Conservation (phyloP, 2,329 filamentous ascomycete genomes). For the Metarhizium anisopliae region DNA sequence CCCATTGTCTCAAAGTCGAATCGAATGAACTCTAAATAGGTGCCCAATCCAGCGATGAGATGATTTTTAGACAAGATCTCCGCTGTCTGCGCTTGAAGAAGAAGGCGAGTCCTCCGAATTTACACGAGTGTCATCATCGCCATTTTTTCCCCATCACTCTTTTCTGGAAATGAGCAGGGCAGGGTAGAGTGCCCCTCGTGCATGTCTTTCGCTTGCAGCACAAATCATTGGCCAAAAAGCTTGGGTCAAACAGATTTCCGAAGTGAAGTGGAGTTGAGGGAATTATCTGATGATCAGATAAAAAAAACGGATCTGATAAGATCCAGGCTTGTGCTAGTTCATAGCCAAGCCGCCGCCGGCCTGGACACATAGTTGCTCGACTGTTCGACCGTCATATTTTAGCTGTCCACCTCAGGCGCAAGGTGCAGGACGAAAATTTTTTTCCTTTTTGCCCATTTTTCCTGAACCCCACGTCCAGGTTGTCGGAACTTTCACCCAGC, state of each 20-base stretch:
- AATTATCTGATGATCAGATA: slow-evolving; percentile 49
- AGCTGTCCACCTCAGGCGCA: not conserved
- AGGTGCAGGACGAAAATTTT: slow-evolving; percentile 1
- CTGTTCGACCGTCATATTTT: not conserved
- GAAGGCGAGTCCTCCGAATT: no score
- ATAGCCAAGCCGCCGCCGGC: slow-evolving; percentile 3
- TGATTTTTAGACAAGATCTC: no score
- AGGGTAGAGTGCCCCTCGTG: no score
- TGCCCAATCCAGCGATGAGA: no score
- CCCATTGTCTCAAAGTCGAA: not conserved
- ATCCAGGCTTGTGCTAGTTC: slow-evolving; percentile 16
- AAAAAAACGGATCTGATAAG: slow-evolving; percentile 33
- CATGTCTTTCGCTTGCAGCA: not conserved
- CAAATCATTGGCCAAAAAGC: not conserved
- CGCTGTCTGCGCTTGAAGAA: no score
- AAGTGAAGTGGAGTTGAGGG: slow-evolving; percentile 28
- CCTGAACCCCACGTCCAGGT: not conserved
- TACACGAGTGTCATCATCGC: not conserved
- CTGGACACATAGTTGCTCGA: not conserved
- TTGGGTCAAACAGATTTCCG: not conserved
- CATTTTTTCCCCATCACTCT: no score
- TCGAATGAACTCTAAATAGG: not conserved
- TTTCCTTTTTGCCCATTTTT: not conserved
- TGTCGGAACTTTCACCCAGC: not conserved
- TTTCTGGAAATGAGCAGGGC: no score